Evolutionary conservation across 2,329 filamentous ascomycete genomes (phyloP), one percentile per base, ranked within the genome.

Genomic region (Cladophialophora bantiana): DNA sequence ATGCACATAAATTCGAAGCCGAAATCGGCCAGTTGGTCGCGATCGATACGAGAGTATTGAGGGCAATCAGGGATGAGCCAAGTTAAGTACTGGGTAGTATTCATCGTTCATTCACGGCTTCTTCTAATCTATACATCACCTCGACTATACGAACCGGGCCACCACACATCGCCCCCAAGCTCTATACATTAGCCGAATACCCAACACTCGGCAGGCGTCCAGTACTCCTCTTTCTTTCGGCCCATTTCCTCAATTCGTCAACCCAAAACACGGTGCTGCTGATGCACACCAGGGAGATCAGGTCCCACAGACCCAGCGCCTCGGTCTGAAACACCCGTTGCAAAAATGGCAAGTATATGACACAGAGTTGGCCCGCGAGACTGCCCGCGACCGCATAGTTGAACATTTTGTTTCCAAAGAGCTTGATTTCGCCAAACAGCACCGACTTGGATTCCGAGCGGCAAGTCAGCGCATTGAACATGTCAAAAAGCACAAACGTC

Each of bases 401-500:
- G 82, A 99, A 99, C 80, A 99, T 90, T 67, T 89, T 90, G 77
- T 99, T 99, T 7, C 89, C 88, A 65, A 95, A 91, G 12, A 96
- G 78, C 7, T 90, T 88, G 59, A 96, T 85, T 77, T 99, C 94
- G 48, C 95, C 94, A 32, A 90, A 86, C 3, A 99, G 85, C 4
- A 99, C 84, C 10, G 92, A 96, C 78, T 98, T 98, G 69, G 87
- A 89, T 76, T 97, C 94, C 7, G 91, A 96, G 56, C 95, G 92
- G 80, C 95, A 99, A 15, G 92, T 90, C 26, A 99, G 84, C 1
- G 95, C 95, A 79, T 99, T 98, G 84, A 98, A 97, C 95, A 99
- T 99, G 83, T 99, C 95, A 79, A 98, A 99, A 62, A 99, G 87
- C 54, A 99, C 95, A 76, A 99, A 99, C 80, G 94, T 97, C 5